Percentiles rank a stretch among this genome's conserved stretches.
Evolutionary conservation across 495 filamentous ascomycete genomes (phyloP).

Genomic region (Hypoxylon crocopeplum): DNA sequence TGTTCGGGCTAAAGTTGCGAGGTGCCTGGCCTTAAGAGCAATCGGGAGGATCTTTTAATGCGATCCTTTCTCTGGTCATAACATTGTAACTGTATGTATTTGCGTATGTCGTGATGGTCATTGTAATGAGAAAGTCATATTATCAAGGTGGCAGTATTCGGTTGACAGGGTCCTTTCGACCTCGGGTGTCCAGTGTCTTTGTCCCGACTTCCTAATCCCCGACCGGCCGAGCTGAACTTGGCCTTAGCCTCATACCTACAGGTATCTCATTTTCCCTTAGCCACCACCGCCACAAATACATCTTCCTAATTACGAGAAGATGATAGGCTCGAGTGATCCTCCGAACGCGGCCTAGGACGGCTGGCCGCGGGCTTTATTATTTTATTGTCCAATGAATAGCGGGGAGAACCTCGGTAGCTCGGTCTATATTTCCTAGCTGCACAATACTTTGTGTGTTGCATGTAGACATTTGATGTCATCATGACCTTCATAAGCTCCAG

Average conservation of each 20-base stretch:
- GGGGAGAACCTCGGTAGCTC: slow-evolving; percentile 27
- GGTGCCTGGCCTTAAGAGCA: not conserved
- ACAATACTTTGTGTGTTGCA: not conserved
- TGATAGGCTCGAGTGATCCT: slow-evolving; percentile 25
- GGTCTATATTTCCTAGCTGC: not conserved
- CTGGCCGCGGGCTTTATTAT: slow-evolving; percentile 19
- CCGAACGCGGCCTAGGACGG: slow-evolving; percentile 31
- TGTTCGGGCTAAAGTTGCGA: not conserved
- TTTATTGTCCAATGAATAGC: slow-evolving; percentile 22
- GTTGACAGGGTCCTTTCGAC: too few relatives aligned
- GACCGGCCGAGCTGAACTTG: not conserved
- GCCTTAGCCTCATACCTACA: too few relatives aligned
- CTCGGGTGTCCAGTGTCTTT: too few relatives aligned
- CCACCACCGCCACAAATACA: slow-evolving; percentile 2
- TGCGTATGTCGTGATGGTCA: too few relatives aligned
- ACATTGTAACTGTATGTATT: too few relatives aligned
- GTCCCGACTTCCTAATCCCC: too few relatives aligned
- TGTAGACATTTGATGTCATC: slow-evolving; percentile 26
- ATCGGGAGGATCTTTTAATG: slow-evolving; percentile 21
- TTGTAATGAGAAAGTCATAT: too few relatives aligned
- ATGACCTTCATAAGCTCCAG: slow-evolving; percentile 5
- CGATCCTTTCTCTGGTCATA: not conserved
- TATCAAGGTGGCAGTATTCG: too few relatives aligned
- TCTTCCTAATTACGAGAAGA: slow-evolving; percentile 22
- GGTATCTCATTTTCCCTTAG: not conserved